Conservation (phyloP, 805 yeast species). For the Yarrowia sp. region DNA sequence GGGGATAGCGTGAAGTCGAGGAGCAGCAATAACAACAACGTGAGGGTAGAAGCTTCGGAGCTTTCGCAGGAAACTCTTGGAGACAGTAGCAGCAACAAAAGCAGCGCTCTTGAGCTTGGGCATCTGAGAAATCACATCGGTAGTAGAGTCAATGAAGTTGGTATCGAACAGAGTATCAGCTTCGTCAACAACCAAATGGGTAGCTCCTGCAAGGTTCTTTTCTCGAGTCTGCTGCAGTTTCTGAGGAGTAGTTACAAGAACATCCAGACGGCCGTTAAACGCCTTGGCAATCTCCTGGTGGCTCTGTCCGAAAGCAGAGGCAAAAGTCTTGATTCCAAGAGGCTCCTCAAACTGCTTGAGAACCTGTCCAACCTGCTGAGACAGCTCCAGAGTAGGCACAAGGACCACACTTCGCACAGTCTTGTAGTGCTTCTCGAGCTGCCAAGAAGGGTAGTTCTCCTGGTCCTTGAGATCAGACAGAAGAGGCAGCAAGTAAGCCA, state of each 20-base stretch:
- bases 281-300: conserved; percentile 19
- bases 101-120: conserved; percentile 60
- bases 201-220: neutral
- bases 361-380: conserved; percentile 66
- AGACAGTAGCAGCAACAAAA: conserved; percentile 88
- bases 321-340: conserved; percentile 17
- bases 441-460: conserved; percentile 46
- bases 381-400: conserved; percentile 87
- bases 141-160: conserved; percentile 69
- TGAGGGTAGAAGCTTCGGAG: conserved; percentile 61
- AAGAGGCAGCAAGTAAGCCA: conserved; percentile 82
- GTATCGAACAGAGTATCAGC: conserved; percentile 90
- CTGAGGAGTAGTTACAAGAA: conserved; percentile 82
- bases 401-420: conserved; percentile 69
- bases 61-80: conserved; percentile 67
- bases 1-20: conserved; percentile 83
- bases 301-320: conserved; percentile 14
- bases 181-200: conserved; percentile 77
- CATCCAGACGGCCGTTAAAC: conserved; percentile 56
- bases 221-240: conserved; percentile 40
- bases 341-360: conserved; percentile 31
- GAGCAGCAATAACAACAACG: conserved; percentile 67
- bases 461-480: conserved; percentile 64
- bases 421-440: conserved; percentile 38
- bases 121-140: conserved; percentile 50